Evolutionary conservation across 305 asterid species (phyloP).

Genomic region (Fraxinus paxiana): DNA sequence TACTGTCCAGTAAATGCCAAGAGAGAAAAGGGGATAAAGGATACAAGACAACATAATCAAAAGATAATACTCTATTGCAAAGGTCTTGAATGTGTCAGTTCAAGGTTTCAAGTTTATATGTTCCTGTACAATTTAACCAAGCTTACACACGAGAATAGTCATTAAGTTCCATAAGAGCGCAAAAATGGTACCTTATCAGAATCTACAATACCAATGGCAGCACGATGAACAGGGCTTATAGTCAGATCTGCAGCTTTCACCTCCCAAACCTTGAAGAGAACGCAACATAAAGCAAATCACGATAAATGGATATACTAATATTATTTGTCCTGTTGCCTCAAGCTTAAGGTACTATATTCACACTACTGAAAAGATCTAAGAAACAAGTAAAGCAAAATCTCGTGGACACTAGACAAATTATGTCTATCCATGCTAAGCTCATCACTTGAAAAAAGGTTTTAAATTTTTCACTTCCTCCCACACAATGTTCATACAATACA

Average conservation of each 20-base stretch:
- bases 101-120: slow-evolving; percentile 9
- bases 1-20: background rate
- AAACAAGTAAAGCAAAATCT: background rate
- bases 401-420: background rate
- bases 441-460: background rate
- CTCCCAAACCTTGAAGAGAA: slow-evolving; percentile 76
- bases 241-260: slow-evolving; percentile 98
- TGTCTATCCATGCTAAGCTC: background rate
- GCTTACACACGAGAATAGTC: background rate
- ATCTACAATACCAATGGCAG: slow-evolving; percentile 83
- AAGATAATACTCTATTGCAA: background rate
- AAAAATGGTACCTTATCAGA: slow-evolving; percentile 53
- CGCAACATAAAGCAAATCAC: slow-evolving; percentile 3
- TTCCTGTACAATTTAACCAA: background rate
- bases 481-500: background rate
- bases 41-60: background rate
- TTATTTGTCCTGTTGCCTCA: background rate
- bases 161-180: background rate
- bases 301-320: background rate
- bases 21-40: background rate
- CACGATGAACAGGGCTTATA: slow-evolving; percentile 90
- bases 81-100: background rate
- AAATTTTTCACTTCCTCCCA: background rate
- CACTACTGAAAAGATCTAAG: background rate
- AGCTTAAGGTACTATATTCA: background rate